Evolutionary conservation across 495 filamentous ascomycete species (phyloP), one percentile per base, ranked within the genome.

Genomic region (Talaromyces adpressus): DNA sequence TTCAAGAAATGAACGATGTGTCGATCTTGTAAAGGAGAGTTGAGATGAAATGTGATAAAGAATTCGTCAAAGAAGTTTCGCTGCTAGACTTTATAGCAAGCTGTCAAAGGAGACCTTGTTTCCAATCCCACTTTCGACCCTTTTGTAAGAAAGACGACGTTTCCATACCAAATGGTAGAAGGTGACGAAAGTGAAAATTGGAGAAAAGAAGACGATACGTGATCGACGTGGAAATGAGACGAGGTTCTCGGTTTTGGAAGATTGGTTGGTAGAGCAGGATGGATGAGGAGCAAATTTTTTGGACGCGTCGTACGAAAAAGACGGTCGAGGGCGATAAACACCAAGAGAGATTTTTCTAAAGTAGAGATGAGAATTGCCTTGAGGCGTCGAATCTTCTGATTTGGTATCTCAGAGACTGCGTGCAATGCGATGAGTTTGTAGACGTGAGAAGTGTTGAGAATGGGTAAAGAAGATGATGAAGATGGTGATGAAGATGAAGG

Each of bases 401-500:
- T 49, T 49, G 45, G 5, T 20, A 49, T 18, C 45, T 49, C 45
- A 49, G 45, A 49, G 5, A 49, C 45, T 49, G 36, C 45, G 45
- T 14, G n/a, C 18, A 16, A 41, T 4, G 36, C 36, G 36, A 41
- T 41, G 36, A 41, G 36, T 41, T 41, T 41, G 36, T 41, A 16
- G 6, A 41, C 5, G 18, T 49, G 45, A 4, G 20, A 56, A 20
- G 49, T 11, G 29, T 29, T 41, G 52, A 27, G 32, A 58, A 58
- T 59, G 62, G 27, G 30, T 58, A 52, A 36, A 49, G 47, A 53
- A 32, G 36, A 61, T 4, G 29, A 29, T 34, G 18, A 62, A 57
- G 36, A 63, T 60, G 14, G 6, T 5, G 29, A 30, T 34, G 18
- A 62, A 57, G 36, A 63, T 57, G 14, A 16, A 41, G 36, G 36